These are phyloP conservation scores for Aureobasidium subglaciale DNA, from an alignment of 2,329 filamentous ascomycete genomes.

Conservation along the genomic window DNA sequence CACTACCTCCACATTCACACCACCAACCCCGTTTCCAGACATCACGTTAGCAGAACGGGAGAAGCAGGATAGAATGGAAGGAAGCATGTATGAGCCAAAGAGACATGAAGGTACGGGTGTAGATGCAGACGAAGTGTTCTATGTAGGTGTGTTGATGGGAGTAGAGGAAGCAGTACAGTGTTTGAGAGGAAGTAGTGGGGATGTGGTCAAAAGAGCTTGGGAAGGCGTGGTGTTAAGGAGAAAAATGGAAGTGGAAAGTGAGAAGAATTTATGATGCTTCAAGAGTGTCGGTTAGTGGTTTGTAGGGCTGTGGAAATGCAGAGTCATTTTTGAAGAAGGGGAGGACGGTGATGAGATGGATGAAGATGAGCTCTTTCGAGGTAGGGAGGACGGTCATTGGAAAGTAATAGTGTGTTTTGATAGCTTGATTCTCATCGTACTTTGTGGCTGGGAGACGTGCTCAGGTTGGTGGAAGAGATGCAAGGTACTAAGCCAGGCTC, in stretches of 20 bases:
- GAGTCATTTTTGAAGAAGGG: not conserved
- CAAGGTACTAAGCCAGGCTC: too few relatives aligned
- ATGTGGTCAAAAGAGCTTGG: constrained; percentile 42
- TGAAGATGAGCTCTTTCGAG: too few relatives aligned
- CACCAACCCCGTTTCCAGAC: constrained; percentile 33
- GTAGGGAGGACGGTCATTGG: too few relatives aligned
- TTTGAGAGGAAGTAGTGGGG: constrained; percentile 35
- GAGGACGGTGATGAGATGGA: too few relatives aligned
- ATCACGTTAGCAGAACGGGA: constrained; percentile 34
- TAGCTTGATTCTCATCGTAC: too few relatives aligned
- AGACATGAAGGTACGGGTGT: constrained; percentile 43
- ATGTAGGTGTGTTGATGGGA: constrained; percentile 35
- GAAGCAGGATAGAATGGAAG: constrained; percentile 33
- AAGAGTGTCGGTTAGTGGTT: too few relatives aligned
- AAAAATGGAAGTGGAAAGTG: constrained; percentile 24
- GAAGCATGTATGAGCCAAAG: constrained; percentile 38
- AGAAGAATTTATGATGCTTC: not conserved
- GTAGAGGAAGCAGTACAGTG: constrained; percentile 37
- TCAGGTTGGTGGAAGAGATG: too few relatives aligned
- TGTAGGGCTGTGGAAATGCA: too few relatives aligned
- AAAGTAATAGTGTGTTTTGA: too few relatives aligned
- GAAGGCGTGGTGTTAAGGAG: constrained; percentile 34
- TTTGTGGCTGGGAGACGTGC: too few relatives aligned
- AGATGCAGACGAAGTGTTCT: constrained; percentile 40
- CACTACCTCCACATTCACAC: constrained; percentile 24